A percentile compares a stretch with the other conserved stretches of the same genome.
These are phyloP conservation scores for Cupressus sempervirens DNA, from an alignment of 75 land plant species.

Conservation along the genomic window DNA sequence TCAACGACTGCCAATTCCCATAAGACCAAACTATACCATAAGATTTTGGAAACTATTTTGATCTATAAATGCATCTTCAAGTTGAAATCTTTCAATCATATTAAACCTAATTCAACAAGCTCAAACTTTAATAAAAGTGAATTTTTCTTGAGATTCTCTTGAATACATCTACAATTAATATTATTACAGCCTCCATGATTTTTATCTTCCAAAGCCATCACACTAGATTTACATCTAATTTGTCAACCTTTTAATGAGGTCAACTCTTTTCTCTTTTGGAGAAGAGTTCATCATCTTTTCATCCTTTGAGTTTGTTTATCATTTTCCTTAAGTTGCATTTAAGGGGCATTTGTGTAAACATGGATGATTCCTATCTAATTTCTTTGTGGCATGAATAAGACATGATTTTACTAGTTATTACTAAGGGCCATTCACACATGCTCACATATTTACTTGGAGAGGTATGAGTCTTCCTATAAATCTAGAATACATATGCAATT, in stretches of 20 bases:
- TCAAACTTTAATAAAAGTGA: not conserved
- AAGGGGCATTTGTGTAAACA: no score
- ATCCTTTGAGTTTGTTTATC: no score
- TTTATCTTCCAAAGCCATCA: not conserved
- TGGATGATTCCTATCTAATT: no score
- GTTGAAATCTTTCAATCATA: not conserved
- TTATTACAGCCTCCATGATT: not conserved
- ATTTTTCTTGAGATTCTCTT: not conserved
- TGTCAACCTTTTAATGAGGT: not conserved
- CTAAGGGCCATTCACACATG: no score
- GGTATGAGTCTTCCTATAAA: no score
- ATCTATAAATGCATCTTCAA: not conserved
- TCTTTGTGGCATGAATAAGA: no score
- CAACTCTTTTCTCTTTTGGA: not conserved
- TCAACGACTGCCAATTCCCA: not conserved
- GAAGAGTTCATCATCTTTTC: no score
- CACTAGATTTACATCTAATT: not conserved
- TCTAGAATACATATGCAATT: no score
- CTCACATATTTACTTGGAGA: no score
- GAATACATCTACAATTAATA: no score
- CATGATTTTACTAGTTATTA: no score
- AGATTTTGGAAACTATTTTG: not conserved
- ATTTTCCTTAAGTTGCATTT: no score
- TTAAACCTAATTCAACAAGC: not conserved
- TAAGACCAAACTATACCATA: not conserved